Evolutionary conservation across 1,139 yeast genomes (phyloP).

Genomic region (Diutina mesorugosa): DNA sequence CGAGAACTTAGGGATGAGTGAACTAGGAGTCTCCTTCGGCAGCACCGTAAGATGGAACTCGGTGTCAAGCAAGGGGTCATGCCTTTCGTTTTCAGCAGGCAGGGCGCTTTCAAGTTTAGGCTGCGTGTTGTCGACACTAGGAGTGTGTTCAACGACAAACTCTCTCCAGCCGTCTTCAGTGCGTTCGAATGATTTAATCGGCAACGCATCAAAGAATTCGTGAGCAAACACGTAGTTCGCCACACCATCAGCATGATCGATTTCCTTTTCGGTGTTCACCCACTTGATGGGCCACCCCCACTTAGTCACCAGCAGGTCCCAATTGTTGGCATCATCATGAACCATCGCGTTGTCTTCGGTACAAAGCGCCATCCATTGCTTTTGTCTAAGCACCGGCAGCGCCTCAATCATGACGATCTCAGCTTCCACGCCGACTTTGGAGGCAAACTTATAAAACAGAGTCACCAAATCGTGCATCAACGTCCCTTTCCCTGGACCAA

Average conservation of each 20-base stretch:
- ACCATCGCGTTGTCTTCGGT: constrained; percentile 11
- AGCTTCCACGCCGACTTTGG: constrained; percentile 15
- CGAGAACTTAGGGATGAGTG: constrained; percentile 41
- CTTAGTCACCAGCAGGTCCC: constrained; percentile 27
- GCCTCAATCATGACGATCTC: constrained; percentile 60
- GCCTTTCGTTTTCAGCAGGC: constrained; percentile 5
- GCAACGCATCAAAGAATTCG: constrained; percentile 81
- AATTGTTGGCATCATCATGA: constrained; percentile 10
- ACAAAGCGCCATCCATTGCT: constrained; percentile 44
- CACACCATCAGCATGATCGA: constrained; percentile 19
- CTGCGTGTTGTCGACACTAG: constrained; percentile 29
- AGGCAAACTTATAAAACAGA: constrained; percentile 29
- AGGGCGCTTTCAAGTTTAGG: constrained; percentile 9
- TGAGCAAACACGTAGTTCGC: constrained; percentile 69
- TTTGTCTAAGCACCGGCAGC: constrained; percentile 47
- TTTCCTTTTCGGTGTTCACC: constrained; percentile 58
- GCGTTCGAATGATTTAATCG: constrained; percentile 57
- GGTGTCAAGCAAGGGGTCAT: constrained; percentile 12
- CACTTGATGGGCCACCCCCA: constrained; percentile 49
- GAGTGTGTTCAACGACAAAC: constrained; percentile 45
- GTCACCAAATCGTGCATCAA: constrained; percentile 53
- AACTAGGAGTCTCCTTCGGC: constrained; percentile 52
- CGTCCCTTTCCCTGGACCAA: constrained; percentile 85
- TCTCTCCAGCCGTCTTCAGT: constrained; percentile 70
- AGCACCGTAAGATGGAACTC: constrained; percentile 50